Conservation (phyloP, 768 basidiomycete genomes). For the Rhodotorula taiwanensis region DNA sequence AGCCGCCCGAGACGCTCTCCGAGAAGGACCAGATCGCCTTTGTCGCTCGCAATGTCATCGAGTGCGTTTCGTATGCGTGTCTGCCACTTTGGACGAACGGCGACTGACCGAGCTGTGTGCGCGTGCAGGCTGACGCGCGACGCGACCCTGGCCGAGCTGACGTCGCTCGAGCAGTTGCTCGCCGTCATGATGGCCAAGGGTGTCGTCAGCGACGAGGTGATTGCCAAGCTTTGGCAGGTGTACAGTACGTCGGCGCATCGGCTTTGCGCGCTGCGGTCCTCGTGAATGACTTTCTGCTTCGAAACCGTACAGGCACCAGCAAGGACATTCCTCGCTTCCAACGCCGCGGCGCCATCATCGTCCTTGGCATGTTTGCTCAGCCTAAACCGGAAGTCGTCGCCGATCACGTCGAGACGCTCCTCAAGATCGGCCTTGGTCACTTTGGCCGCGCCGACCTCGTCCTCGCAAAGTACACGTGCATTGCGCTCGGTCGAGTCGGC, state of each 20-base stretch:
- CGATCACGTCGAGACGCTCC: conserved; percentile 73
- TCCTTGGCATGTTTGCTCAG: conserved; percentile 92
- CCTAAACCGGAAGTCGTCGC: conserved; percentile 69
- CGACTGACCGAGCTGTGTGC: background rate
- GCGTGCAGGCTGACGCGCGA: conserved; percentile 72
- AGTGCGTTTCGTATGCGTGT: conserved; percentile 54
- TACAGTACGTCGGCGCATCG: conserved; percentile 60
- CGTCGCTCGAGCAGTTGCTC: conserved; percentile 94
- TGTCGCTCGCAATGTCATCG: conserved; percentile 94
- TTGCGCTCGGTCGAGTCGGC: conserved; percentile 82
- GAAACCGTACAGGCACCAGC: conserved; percentile 55
- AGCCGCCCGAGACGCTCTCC: conserved; percentile 58
- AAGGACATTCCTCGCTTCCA: conserved; percentile 71
- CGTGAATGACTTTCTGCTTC: background rate
- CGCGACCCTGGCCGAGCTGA: conserved; percentile 87
- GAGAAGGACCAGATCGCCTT: conserved; percentile 81
- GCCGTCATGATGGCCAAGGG: conserved; percentile 88
- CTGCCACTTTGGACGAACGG: background rate
- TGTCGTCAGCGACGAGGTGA: conserved; percentile 73
- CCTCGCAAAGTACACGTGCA: conserved; percentile 85
- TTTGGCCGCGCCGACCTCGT: conserved; percentile 85
- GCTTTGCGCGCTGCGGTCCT: background rate
- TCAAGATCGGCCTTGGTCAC: conserved; percentile 77
- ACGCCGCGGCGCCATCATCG: conserved; percentile 88
- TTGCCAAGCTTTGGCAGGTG: conserved; percentile 88